Evolutionary conservation across 192 early-diverging fungal species (phyloP).

Genomic region (Pilaira anomala): DNA sequence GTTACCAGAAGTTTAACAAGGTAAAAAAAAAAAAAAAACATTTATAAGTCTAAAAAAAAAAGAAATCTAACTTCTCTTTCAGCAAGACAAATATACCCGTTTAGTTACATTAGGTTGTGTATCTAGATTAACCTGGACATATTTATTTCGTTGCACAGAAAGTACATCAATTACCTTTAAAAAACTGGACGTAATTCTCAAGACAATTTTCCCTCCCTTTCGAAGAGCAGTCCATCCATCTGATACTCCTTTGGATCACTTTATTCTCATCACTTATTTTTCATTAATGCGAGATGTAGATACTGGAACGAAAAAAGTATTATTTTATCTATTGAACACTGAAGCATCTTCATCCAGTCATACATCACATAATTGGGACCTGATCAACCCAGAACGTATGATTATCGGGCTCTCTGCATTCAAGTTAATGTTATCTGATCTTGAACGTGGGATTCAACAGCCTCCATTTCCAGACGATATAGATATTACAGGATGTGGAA

Average conservation of each 20-base stretch:
- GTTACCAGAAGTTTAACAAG: constrained; percentile 62
- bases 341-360: constrained; percentile 44
- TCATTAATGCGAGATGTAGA: constrained; percentile 60
- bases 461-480: constrained; percentile 49
- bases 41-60: neutral
- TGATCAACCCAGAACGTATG: constrained; percentile 66
- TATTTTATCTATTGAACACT: constrained; percentile 60
- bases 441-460: constrained; percentile 50
- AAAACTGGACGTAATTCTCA: constrained; percentile 56
- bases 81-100: constrained; percentile 67
- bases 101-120: constrained; percentile 76
- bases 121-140: constrained; percentile 87
- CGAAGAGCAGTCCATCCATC: constrained; percentile 53
- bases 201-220: constrained; percentile 62
- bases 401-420: constrained; percentile 74
- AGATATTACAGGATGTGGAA: constrained; percentile 37
- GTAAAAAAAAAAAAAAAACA: constrained; percentile 1
- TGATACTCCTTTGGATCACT: constrained; percentile 64
- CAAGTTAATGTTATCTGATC: constrained; percentile 66
- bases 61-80: constrained; percentile 10
- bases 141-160: constrained; percentile 87
- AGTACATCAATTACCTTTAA: constrained; percentile 47
- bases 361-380: constrained; percentile 39
- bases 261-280: constrained; percentile 72
- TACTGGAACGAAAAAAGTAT: constrained; percentile 65